Conservation (phyloP, 306 rosid species). For the Sphenostylis stenocarpa region DNA sequence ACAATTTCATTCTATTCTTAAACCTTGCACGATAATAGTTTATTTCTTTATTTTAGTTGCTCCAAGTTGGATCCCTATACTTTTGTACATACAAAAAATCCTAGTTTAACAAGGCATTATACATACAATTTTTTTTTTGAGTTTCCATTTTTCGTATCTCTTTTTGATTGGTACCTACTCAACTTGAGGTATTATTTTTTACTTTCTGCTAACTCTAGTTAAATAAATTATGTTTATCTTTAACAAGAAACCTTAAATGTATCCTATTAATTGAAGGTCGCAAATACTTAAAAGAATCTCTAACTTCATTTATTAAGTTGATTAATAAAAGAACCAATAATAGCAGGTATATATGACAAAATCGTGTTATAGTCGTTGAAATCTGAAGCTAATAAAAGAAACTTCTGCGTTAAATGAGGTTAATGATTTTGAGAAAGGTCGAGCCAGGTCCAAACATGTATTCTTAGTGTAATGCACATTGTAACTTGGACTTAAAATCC, state of each 20-base stretch:
- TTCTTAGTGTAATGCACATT: neutral
- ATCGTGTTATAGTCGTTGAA: neutral
- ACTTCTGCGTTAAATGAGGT: too few species aligned
- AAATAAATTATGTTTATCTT: neutral
- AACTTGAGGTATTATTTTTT: neutral
- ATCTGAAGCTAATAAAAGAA: neutral
- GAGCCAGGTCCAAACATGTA: neutral
- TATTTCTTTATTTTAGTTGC: neutral
- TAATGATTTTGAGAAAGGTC: neutral
- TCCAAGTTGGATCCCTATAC: neutral
- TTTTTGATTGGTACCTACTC: neutral
- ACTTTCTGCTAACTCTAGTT: neutral
- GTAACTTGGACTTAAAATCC: too few species aligned
- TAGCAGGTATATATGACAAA: neutral
- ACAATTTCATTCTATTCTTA: conserved; percentile 13
- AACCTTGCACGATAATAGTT: neutral
- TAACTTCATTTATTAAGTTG: neutral
- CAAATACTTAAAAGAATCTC: neutral
- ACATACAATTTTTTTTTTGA: neutral
- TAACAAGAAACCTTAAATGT: neutral
- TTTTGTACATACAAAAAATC: neutral
- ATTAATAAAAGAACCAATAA: neutral
- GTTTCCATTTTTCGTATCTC: neutral
- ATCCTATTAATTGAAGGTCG: neutral
- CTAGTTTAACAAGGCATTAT: neutral